A percentile compares a stretch with the other conserved stretches of the same genome.
Conservation (phyloP, 139 green algal genomes). For the Tetradesmus lagerheimii region DNA sequence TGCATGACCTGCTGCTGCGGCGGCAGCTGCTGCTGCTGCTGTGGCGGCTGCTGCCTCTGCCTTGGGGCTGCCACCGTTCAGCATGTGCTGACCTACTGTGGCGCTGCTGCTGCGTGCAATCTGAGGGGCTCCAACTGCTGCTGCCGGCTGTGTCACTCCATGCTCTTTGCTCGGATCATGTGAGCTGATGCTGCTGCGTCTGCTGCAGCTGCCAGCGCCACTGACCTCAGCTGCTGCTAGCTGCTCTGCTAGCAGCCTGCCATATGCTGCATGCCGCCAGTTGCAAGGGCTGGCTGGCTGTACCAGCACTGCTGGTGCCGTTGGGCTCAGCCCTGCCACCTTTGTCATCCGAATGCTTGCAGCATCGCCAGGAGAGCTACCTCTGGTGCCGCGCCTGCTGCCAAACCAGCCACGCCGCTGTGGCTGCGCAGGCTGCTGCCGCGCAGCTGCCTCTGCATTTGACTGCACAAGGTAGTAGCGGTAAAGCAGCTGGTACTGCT, state of each 20-base stretch:
- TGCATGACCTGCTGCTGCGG: background rate
- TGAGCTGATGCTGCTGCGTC: background rate
- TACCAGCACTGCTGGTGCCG: background rate
- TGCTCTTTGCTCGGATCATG: background rate
- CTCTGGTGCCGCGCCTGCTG: background rate
- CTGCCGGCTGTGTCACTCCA: background rate
- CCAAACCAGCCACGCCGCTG: background rate
- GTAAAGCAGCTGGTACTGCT: conserved; percentile 37
- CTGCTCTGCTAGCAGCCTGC: conserved; percentile 15
- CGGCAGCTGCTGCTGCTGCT: background rate
- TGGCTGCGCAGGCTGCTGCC: background rate
- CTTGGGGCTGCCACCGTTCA: background rate
- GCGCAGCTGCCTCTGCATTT: background rate
- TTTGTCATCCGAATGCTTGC: background rate
- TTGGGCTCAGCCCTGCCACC: background rate
- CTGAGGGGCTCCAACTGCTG: background rate
- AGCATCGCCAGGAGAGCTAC: background rate
- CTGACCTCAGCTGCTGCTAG: background rate
- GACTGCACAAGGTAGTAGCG: background rate
- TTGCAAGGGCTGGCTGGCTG: conserved; percentile 34
- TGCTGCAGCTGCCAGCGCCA: background rate
- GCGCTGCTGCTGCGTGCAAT: background rate
- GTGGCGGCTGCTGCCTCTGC: background rate
- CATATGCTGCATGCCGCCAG: background rate
- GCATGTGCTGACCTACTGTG: background rate